Base-by-base conservation (phyloP, 768 basidiomycete genomes). In the Sporobolomyces phaffii region DNA sequence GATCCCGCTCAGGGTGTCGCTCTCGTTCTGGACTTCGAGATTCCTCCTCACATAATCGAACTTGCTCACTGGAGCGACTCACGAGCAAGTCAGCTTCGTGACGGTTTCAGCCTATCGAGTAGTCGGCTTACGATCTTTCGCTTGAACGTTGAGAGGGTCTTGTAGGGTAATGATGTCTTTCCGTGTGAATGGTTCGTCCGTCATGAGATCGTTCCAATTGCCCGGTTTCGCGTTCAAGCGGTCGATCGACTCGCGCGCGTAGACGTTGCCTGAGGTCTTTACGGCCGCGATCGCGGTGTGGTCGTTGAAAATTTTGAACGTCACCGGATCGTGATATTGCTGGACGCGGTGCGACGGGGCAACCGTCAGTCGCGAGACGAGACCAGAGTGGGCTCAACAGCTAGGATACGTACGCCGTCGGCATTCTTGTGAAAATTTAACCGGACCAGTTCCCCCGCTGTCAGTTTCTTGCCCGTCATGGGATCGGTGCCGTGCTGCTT, bases 251-350 rank as follows among this genome's bases (percentile, higher is more conserved):
- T 97, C 96, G 11, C 88, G 87, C 22, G 93, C 82, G 77, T 89
- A 98, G 18, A 98, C 91, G 76, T 96, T 96, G 20, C 91, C 92
- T 1, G 91, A 91, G 0, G 85, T 87, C 9, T 87, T 86, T 72
- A 96, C 86, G 45, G 90, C 89, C 41, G 91, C 89, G 61, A 99
- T 89, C 75, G 97, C 89, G 1, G 94, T 93, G 77, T 98, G 94
- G 69, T 94, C 88, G 75, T 83, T 92, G 82, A 99, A 96, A 3
- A 90, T 88, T 77, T 97, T 98, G 84, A 94, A 99, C 5, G 91
- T 91, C 48, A 99, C 91, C 1, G 96, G 96, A 77, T 99, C 96
- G 76, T 96, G 87, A 10, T 84, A 81, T 0, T 89, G 87, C 5
- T 79, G 76, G 26, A 5, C 6, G n/a, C 38, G 38, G 38, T 38